Evolutionary conservation across 768 basidiomycete genomes (phyloP).

Genomic region (Fibroporia radiculosa): DNA sequence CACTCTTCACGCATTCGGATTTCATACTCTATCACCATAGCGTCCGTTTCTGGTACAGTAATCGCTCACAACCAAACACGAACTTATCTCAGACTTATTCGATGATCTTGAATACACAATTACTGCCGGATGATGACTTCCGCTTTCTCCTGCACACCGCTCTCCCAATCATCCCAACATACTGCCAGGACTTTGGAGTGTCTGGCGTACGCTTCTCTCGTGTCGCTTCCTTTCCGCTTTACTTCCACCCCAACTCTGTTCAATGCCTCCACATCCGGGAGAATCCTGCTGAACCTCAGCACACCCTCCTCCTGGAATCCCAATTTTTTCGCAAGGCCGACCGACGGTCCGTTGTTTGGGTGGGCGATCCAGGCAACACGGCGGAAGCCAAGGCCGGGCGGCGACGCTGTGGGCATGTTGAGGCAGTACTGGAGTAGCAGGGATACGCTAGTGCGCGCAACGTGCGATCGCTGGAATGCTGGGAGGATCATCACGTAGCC

Average conservation of each 20-base stretch:
- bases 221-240: constrained; percentile 18
- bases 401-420: constrained; percentile 14
- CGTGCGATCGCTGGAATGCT: constrained; percentile 34
- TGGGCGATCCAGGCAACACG: constrained; percentile 41
- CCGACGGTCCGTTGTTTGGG: constrained; percentile 28
- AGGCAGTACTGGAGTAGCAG: constrained; percentile 24
- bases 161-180: constrained; percentile 60
- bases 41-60: no score
- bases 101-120: no score
- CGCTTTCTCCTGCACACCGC: constrained; percentile 24
- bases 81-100: no score
- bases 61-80: no score
- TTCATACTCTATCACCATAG: no score
- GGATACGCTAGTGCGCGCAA: constrained; percentile 33
- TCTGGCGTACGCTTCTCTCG: constrained; percentile 15
- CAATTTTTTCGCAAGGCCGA: constrained; percentile 33
- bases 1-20: no score
- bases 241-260: constrained; percentile 20
- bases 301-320: constrained; percentile 39
- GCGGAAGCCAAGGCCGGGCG: constrained; percentile 34
- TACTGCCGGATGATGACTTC: constrained; percentile 11
- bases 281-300: constrained; percentile 29
- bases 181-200: constrained; percentile 41
- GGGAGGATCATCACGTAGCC: constrained; percentile 31
- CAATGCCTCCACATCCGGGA: constrained; percentile 20